Percentiles rank a stretch among this genome's conserved stretches.
phyloP scores from a whole-genome alignment of 2,329 filamentous ascomycete species.

The Fusarium heterosporum region DNA sequence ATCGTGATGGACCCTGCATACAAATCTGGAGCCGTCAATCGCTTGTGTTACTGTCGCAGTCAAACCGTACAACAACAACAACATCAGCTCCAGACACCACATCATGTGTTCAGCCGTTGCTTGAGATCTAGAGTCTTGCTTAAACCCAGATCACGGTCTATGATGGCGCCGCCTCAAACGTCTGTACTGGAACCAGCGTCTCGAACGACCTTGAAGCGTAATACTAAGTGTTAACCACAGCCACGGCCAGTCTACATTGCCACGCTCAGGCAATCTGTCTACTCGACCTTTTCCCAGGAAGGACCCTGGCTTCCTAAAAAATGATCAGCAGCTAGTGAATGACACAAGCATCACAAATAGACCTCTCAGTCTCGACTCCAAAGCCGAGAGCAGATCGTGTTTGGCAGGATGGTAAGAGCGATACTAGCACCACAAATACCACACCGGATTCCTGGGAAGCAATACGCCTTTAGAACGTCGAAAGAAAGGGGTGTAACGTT shows the following conservation, averaged over 20 bases:
- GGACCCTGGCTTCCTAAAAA: conserved; percentile 15
- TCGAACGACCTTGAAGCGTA: background rate
- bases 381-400: conserved; percentile 17
- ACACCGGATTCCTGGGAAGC: conserved; percentile 30
- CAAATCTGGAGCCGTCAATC: conserved; percentile 6
- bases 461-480: conserved; percentile 29
- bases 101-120: conserved; percentile 23
- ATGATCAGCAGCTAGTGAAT: conserved; percentile 27
- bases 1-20: conserved; percentile 20
- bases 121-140: conserved; percentile 12
- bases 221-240: background rate
- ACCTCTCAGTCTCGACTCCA: conserved; percentile 7
- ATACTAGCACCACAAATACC: conserved; percentile 24
- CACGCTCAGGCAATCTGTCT: background rate
- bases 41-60: conserved; percentile 13
- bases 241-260: conserved; percentile 2
- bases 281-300: background rate
- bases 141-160: conserved; percentile 15
- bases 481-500: conserved; percentile 40
- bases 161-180: conserved; percentile 28
- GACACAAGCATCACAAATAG: conserved; percentile 23
- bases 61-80: background rate
- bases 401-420: conserved; percentile 16
- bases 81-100: conserved; percentile 33
- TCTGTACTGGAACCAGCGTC: conserved; percentile 12